Percentiles rank a stretch among this genome's conserved stretches.
Conservation (phyloP, 163 green algal genomes). For the Picocystis sp. region DNA sequence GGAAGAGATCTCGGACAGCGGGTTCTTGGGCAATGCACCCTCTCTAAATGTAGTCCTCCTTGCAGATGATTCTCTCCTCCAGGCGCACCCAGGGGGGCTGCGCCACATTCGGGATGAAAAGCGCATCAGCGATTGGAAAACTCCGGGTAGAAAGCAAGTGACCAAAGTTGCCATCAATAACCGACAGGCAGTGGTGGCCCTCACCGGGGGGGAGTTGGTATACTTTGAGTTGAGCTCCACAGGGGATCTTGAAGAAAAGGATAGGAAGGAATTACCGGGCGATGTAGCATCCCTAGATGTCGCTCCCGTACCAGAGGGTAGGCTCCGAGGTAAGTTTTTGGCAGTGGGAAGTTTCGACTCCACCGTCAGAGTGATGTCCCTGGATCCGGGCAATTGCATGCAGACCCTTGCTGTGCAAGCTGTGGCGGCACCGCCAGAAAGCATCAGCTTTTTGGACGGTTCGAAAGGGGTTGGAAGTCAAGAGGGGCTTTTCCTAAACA, state of each 20-base stretch:
- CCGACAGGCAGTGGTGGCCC: conserved; percentile 65
- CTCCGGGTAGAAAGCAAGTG: conserved; percentile 62
- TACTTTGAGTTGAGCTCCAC: conserved; percentile 93
- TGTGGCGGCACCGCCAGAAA: conserved; percentile 16
- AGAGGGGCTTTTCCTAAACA: conserved; percentile 68
- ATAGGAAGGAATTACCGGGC: conserved; percentile 35
- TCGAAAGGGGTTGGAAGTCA: conserved; percentile 24
- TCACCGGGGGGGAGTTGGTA: conserved; percentile 73
- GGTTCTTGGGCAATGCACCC: conserved; percentile 63
- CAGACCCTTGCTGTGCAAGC: conserved; percentile 41
- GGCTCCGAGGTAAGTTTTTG: conserved; percentile 50
- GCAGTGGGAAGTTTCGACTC: conserved; percentile 67
- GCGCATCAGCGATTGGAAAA: conserved; percentile 90
- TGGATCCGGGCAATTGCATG: conserved; percentile 74
- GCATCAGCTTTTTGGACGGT: conserved; percentile 50
- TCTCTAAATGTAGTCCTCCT: conserved; percentile 70
- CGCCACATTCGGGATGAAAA: conserved; percentile 77
- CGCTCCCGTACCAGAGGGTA: conserved; percentile 65
- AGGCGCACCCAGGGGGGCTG: conserved; percentile 77
- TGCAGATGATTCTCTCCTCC: conserved; percentile 79
- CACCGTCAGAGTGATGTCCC: conserved; percentile 61
- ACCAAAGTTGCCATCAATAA: conserved; percentile 59
- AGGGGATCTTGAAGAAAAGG: conserved; percentile 81
- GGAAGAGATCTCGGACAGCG: conserved; percentile 85
- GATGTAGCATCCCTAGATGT: conserved; percentile 77